These are phyloP conservation scores for Phytophthora sp. DNA, from an alignment of 352 stramenopile species.

Conservation along the genomic window DNA sequence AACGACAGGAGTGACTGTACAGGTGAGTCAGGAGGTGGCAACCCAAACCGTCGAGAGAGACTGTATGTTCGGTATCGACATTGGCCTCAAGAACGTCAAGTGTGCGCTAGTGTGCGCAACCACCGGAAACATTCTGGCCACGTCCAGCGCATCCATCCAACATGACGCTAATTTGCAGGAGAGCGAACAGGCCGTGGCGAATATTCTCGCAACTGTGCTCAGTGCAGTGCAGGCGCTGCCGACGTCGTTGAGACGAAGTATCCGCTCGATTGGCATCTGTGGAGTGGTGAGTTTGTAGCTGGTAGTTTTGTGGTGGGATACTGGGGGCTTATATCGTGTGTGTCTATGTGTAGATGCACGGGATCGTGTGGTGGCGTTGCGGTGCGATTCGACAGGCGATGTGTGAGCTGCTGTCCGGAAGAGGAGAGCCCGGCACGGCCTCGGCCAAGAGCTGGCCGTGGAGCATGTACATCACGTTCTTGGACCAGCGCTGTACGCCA, in stretches of 20 bases:
- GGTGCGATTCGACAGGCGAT: slow-evolving; percentile 33
- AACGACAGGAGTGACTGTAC: slow-evolving; percentile 1
- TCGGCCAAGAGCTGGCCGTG: slow-evolving; percentile 34
- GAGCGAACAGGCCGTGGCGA: slow-evolving; percentile 42
- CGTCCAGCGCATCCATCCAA: slow-evolving; percentile 36
- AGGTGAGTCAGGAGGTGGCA: slow-evolving; percentile 16
- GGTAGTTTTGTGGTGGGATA: background rate
- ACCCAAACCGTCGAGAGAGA: background rate
- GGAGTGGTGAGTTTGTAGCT: slow-evolving; percentile 53
- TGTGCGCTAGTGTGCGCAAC: slow-evolving; percentile 49
- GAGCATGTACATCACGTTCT: slow-evolving; percentile 72
- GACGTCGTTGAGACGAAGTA: slow-evolving; percentile 3
- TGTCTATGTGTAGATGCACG: slow-evolving; percentile 62
- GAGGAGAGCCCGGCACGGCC: background rate
- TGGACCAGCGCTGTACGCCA: slow-evolving; percentile 67
- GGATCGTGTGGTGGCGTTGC: slow-evolving; percentile 78
- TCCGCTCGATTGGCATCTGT: slow-evolving; percentile 62
- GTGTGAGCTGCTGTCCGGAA: slow-evolving; percentile 21
- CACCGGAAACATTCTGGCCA: slow-evolving; percentile 39
- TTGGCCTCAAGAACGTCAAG: slow-evolving; percentile 74
- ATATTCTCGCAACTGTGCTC: slow-evolving; percentile 41
- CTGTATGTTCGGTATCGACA: slow-evolving; percentile 62
- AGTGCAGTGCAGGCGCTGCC: slow-evolving; percentile 42
- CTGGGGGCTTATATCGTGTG: background rate
- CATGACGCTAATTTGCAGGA: slow-evolving; percentile 20